Evolutionary conservation across 768 basidiomycete genomes (phyloP), one percentile per base, ranked within the genome.

Genomic region (Serendipita sp.): DNA sequence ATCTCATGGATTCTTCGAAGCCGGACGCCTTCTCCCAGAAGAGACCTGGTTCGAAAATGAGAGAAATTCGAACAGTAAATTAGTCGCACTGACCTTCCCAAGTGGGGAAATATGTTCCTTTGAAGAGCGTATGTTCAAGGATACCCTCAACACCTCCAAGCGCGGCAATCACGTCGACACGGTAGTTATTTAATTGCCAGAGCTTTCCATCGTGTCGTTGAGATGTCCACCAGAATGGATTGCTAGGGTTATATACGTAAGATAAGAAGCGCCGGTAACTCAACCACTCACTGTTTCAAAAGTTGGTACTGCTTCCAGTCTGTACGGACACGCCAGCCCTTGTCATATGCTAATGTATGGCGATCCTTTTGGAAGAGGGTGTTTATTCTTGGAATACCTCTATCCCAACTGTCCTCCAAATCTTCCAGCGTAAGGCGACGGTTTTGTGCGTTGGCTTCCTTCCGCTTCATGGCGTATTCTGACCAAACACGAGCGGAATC

Each of bases 221-320:
- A 5, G 88, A 92, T 5, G 95, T 98, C 96, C 96, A 99, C 91
- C 91, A 93, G 84, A 97, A 98, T 0, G 95, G 96, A 71, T 96
- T 96, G 72, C 87, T 90, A 67, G 23, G 23, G 23, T 3, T 64
- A 68, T 63, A 68, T 62, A 63, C 60, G 62, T 34, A 23, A 55
- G 63, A n/a, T 11, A 44, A 29, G 40, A 36, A 18, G 40, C 45
- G 62, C 64, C 33, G 48, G 18, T 55, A 4, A 33, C 34, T 18
- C 31, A 60, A 4, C 1, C 2, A 77, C 86, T 69, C 67, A 89
- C 89, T 92, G 88, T 73, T 93, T 93, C 64, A 92, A 77, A 6
- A 94, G 74, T 70, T 96, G 93, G 73, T 96, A 97, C 72, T 95
- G 92, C 74, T 97, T 96, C 90, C 91, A 99, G 74, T 96, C 91